phyloP scores from a whole-genome alignment of 768 basidiomycete genomes.

The Agrocybe chaxingu region DNA sequence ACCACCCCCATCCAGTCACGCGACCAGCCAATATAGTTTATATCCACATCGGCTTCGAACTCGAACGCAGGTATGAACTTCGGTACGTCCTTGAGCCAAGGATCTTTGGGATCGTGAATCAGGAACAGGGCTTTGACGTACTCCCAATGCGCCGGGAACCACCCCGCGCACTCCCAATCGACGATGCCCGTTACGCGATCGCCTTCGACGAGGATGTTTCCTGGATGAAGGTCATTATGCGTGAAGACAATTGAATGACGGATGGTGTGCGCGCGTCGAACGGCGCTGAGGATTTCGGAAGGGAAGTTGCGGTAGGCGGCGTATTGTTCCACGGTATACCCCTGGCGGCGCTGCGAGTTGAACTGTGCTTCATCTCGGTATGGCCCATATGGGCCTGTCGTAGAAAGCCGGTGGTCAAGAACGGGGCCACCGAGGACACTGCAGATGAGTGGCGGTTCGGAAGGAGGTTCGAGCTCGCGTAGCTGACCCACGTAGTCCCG shows the following conservation, averaged over 20 bases:
- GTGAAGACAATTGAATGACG: background rate
- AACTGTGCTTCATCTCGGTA: too few relatives aligned
- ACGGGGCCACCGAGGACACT: background rate
- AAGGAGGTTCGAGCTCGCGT: background rate
- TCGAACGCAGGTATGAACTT: too few relatives aligned
- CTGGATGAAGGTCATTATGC: constrained; percentile 1
- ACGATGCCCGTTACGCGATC: constrained; percentile 1
- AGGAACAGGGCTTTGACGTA: background rate
- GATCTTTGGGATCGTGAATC: too few relatives aligned
- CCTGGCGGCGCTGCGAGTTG: too few relatives aligned
- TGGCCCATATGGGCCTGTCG: too few relatives aligned
- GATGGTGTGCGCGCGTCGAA: background rate
- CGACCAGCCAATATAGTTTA: too few relatives aligned
- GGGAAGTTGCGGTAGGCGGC: background rate
- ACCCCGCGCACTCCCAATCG: constrained; percentile 6
- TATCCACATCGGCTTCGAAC: too few relatives aligned
- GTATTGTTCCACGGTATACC: background rate
- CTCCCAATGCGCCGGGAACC: constrained; percentile 7
- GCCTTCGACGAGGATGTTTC: constrained; percentile 2
- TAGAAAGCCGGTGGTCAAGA: too few relatives aligned
- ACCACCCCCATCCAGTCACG: too few relatives aligned
- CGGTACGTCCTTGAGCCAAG: too few relatives aligned
- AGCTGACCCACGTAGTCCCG: too few relatives aligned
- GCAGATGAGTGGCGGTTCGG: background rate
- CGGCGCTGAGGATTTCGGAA: background rate